These are phyloP conservation scores for Aspergillus piperis DNA, from an alignment of 2,329 filamentous ascomycete genomes.

Conservation along the genomic window DNA sequence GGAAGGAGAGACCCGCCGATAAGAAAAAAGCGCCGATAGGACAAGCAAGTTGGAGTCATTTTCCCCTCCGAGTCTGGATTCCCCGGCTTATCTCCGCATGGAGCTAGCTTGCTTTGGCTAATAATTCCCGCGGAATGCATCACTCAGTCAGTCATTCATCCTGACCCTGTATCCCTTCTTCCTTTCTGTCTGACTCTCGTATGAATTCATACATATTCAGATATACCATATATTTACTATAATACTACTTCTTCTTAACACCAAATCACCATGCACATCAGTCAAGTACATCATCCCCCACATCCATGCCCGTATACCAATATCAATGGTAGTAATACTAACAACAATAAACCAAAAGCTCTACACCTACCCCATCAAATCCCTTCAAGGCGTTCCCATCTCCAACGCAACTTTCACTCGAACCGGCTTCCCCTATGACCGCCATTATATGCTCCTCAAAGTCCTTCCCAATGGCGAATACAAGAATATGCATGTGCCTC, in stretches of 20 bases:
- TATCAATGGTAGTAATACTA: background rate
- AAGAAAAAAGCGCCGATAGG: background rate
- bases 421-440: conserved; percentile 63
- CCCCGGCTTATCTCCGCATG: conserved; percentile 1
- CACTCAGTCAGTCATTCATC: background rate
- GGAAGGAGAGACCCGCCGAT: background rate
- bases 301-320: background rate
- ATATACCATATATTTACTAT: conserved; percentile 18
- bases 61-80: background rate
- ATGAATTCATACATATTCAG: conserved; percentile 14
- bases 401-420: conserved; percentile 58
- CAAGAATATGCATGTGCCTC: conserved; percentile 61
- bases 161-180: background rate
- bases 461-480: conserved; percentile 37
- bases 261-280: conserved; percentile 32
- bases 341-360: conserved; percentile 47
- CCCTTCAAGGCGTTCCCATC: conserved; percentile 63
- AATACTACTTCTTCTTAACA: background rate
- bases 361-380: conserved; percentile 74
- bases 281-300: conserved; percentile 29
- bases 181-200: background rate
- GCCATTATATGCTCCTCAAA: conserved; percentile 69
- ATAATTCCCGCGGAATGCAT: too few species aligned
- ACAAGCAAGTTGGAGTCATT: background rate
- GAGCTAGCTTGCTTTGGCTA: background rate